Conservation (phyloP, 306 rosid species). For the Dryas drummondii region DNA sequence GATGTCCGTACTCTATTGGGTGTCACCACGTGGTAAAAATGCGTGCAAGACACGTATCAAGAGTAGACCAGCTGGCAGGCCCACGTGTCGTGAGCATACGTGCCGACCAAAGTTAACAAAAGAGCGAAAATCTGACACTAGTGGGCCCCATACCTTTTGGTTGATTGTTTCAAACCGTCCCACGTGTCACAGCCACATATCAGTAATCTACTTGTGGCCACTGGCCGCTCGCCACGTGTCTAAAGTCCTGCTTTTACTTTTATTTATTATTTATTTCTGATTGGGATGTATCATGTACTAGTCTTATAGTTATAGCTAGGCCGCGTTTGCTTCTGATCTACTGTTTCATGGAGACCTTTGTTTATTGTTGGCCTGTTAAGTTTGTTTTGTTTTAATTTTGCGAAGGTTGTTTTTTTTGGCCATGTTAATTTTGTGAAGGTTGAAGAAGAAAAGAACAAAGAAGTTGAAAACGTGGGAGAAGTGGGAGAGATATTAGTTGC, state of each 20-base stretch:
- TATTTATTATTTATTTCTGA: neutral
- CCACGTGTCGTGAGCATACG: neutral
- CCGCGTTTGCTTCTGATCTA: slow-evolving; percentile 9
- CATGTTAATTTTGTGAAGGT: neutral
- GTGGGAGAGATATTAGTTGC: neutral
- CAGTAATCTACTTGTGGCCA: neutral
- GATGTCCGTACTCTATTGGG: neutral
- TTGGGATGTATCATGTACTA: no score
- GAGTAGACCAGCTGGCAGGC: no score
- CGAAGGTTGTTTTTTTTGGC: neutral
- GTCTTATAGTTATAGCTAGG: neutral
- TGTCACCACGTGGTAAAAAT: slow-evolving; percentile 13
- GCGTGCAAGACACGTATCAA: slow-evolving; percentile 1
- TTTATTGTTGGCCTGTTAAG: no score
- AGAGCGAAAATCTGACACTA: slow-evolving; percentile 2
- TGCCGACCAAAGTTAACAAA: slow-evolving; percentile 15
- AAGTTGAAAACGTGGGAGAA: no score
- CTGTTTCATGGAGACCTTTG: no score
- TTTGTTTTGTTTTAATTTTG: neutral
- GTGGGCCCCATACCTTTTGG: neutral
- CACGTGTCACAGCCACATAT: slow-evolving; percentile 45
- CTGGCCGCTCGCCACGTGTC: slow-evolving; percentile 4
- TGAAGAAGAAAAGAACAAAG: neutral
- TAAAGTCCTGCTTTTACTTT: neutral
- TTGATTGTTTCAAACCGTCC: slow-evolving; percentile 33